A percentile compares a stretch with the other conserved stretches of the same genome.
Conservation (phyloP, 306 rosid species). For the Corylus avellana region DNA sequence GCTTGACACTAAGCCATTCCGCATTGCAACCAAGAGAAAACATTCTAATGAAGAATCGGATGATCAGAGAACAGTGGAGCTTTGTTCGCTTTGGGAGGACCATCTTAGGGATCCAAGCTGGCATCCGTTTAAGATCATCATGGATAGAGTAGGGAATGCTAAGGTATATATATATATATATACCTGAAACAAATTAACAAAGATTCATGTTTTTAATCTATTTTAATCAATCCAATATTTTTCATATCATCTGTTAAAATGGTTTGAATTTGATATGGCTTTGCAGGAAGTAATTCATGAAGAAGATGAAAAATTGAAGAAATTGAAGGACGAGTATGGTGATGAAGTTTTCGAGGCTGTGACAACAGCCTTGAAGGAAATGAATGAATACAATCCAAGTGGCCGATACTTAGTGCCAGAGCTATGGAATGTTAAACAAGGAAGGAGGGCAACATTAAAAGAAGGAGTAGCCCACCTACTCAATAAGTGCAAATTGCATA, state of each 20-base stretch:
- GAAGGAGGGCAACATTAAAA: slow-evolving; percentile 52
- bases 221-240: too few species aligned
- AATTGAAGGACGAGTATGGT: slow-evolving; percentile 54
- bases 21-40: slow-evolving; percentile 35
- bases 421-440: slow-evolving; percentile 65
- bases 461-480: slow-evolving; percentile 56
- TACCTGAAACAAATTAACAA: too few species aligned
- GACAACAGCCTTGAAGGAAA: slow-evolving; percentile 51
- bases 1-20: slow-evolving; percentile 54
- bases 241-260: too few species aligned
- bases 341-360: slow-evolving; percentile 35
- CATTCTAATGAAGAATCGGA: neutral
- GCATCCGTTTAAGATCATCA: slow-evolving; percentile 62
- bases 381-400: slow-evolving; percentile 78
- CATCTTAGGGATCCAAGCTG: slow-evolving; percentile 65
- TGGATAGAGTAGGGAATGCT: slow-evolving; percentile 25
- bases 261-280: neutral
- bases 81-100: slow-evolving; percentile 56
- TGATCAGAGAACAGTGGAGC: neutral
- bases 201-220: too few species aligned
- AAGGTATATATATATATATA: slow-evolving; percentile 28
- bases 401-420: slow-evolving; percentile 50
- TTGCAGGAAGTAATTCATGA: slow-evolving; percentile 59
- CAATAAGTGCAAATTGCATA: slow-evolving; percentile 45
- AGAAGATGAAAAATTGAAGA: slow-evolving; percentile 56